A percentile compares a stretch with the other conserved stretches of the same genome.
These are phyloP conservation scores for Aspergillus sp. DNA, from an alignment of 2,329 filamentous ascomycete genomes.

Conservation along the genomic window DNA sequence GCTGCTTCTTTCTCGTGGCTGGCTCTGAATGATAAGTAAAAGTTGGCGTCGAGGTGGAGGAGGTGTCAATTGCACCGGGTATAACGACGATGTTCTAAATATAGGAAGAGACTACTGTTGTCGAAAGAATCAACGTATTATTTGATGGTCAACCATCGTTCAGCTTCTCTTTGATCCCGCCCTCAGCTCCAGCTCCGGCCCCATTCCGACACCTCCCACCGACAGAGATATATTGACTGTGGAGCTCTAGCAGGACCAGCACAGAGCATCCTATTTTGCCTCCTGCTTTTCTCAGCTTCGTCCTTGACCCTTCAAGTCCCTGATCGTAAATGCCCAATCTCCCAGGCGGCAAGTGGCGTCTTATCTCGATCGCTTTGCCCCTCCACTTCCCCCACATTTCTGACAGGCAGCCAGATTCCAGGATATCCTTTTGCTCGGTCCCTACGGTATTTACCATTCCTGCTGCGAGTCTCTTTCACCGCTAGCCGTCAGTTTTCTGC, in stretches of 20 bases:
- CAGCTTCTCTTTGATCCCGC: neutral
- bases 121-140: neutral
- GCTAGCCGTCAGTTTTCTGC: neutral
- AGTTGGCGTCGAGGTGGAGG: neutral
- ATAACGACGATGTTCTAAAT: neutral
- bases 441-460: neutral
- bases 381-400: slow-evolving; percentile 23
- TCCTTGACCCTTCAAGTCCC: neutral
- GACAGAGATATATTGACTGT: neutral
- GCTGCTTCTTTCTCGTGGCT: too few species aligned
- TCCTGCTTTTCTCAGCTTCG: neutral
- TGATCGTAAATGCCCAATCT: neutral
- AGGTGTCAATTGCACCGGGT: neutral
- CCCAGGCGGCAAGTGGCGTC: neutral
- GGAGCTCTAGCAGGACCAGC: neutral
- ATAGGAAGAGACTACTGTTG: neutral
- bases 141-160: neutral
- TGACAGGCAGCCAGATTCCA: slow-evolving; percentile 20
- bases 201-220: neutral
- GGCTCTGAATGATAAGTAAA: neutral
- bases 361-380: slow-evolving; percentile 9
- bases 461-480: slow-evolving; percentile 1
- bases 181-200: neutral
- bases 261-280: neutral
- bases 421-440: neutral